Base-by-base conservation (phyloP, 148 eudicot species). In the Salicornia ramosissima region DNA sequence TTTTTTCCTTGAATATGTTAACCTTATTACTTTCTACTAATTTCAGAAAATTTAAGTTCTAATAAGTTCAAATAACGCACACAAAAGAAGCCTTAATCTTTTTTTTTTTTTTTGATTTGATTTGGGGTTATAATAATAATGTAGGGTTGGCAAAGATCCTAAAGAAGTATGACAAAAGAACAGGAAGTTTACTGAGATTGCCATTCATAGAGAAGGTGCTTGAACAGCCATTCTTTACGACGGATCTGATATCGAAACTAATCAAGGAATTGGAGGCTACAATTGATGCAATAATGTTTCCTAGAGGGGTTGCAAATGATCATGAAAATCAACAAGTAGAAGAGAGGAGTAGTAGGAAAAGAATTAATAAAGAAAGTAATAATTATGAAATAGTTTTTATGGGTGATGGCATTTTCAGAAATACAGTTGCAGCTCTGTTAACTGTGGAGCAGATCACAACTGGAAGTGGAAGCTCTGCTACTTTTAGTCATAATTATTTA, bases 81-180 rank as follows among this genome's bases (percentile, higher is more conserved):
- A n/a, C n/a, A n/a, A n/a, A n/a, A n/a, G n/a, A 36, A 36, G 40
- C 40, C 8, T 36, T n/a, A n/a, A n/a, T n/a, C n/a, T n/a, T n/a
- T n/a, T n/a, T n/a, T n/a, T n/a, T n/a, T n/a, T n/a, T n/a, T n/a
- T n/a, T n/a, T n/a, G n/a, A n/a, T n/a, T n/a, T n/a, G n/a, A n/a
- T n/a, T n/a, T n/a, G n/a, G n/a, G n/a, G n/a, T n/a, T n/a, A n/a
- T n/a, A n/a, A n/a, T n/a, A n/a, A n/a, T n/a, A n/a, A n/a, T n/a
- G n/a, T 21, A 90, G 97, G 97, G n/a, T 68, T 90, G 73, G 91
- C 91, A 5, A 90, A 90, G 83, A 90, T 90, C 49, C 50, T 90
- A 51, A 90, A 90, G 84, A 90, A 88, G 75, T 88, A 86, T 43
- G 94, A 90, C 89, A 90, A 90, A 69, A 71, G 87, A 82, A 84